Evolutionary conservation across 225 moss, liverwort and hornwort species (phyloP).

Genomic region (Sphagnum contortum): DNA sequence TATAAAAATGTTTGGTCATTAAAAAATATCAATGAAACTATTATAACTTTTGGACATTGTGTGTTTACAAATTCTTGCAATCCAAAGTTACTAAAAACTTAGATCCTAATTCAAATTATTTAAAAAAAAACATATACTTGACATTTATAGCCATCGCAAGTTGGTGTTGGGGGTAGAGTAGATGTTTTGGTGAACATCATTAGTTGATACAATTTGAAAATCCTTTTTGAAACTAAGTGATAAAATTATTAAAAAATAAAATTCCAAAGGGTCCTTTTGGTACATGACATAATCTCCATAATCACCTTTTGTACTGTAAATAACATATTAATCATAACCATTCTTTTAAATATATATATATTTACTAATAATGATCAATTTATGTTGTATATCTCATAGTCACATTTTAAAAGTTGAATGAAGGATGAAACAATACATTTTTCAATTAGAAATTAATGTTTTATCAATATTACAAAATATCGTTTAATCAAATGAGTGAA

Average conservation of each 20-base stretch:
- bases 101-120: too few species aligned
- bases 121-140: neutral
- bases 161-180: neutral
- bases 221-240: neutral
- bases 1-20: neutral
- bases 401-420: neutral
- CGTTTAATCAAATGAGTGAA: too few species aligned
- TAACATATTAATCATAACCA: neutral
- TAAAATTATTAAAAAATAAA: neutral
- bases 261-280: neutral
- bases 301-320: neutral
- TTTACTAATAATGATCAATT: neutral
- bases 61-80: too few species aligned
- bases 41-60: neutral
- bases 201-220: neutral
- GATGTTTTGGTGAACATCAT: neutral
- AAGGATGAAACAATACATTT: neutral
- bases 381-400: neutral
- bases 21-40: neutral
- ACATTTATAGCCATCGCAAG: neutral
- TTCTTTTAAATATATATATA: neutral
- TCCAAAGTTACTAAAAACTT: too few species aligned
- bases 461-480: neutral
- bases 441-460: neutral
- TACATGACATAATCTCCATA: neutral